Base-by-base conservation (phyloP, 169 alveolate genomes). In the Eimeria zaria region DNA sequence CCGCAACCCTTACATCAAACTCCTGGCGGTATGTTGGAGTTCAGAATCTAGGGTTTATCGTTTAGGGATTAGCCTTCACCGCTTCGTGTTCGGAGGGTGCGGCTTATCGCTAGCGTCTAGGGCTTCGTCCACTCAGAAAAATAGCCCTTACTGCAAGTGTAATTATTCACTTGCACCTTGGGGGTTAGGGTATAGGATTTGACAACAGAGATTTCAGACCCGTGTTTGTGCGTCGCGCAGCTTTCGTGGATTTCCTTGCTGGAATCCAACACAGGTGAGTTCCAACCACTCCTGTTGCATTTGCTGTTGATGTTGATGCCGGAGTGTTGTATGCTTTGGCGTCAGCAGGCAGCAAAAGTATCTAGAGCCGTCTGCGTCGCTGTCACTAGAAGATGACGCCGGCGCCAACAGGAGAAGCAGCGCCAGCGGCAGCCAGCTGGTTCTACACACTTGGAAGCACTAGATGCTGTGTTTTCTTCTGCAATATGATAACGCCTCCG, bases 171-270 rank as follows among this genome's bases (percentile, higher is more conserved):
- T 2, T 41, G 6, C 46, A 16, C 62, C 36, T 76, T 74, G 41
- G 58, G 55, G 85, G 8, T 1, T 41, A 41, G 55, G 85, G 58
- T 74, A 39, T 30, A 22, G 39, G 36, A 36, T 6, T 71, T 71
- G 30, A 39, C 81, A 33, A 20, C 3, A 16, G 8, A 30, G 48
- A 6, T 9, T 36, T 71, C 81, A 39, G 81, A 71, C 51, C n/a
- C 64, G 89, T 78, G 89, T n/a, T 51, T 83, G 91, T 83, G 91
- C 48, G 46, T 51, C 69, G 71, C 73, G 58, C 91, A 95, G 97
- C 91, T 96, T 27, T 90, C 96, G 30, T 96, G 97, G 97, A 91
- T 96, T 53, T 55, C 96, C 41, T 80, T 96, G 87, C 92, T 85
- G 44, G 94, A 73, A 44, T 83, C 97, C 5, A 39, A 48, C 27